Conservation (phyloP, 2,329 filamentous ascomycete genomes). For the Parastagonospora avenae region DNA sequence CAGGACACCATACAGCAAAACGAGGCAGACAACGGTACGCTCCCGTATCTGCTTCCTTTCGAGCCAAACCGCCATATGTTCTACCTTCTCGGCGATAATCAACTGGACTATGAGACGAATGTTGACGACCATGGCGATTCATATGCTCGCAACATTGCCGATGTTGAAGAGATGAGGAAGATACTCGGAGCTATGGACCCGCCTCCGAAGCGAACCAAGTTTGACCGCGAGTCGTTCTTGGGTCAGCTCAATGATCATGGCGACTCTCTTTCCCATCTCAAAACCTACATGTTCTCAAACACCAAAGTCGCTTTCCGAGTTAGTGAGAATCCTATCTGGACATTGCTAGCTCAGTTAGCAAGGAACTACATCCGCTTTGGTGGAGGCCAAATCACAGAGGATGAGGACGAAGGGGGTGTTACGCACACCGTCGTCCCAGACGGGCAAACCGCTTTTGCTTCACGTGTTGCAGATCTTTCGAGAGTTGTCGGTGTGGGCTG, state of each 20-base stretch:
- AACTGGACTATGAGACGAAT: conserved; percentile 62
- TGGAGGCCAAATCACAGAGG: conserved; percentile 63
- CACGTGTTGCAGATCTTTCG: conserved; percentile 58
- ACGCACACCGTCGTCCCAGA: conserved; percentile 73
- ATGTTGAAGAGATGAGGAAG: conserved; percentile 63
- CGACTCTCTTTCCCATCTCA: conserved; percentile 26
- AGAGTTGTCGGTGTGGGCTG: conserved; percentile 72
- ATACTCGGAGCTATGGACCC: conserved; percentile 46
- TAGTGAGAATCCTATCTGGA: conserved; percentile 14
- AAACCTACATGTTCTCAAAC: conserved; percentile 40
- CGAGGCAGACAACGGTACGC: conserved; percentile 58
- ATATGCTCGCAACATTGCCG: conserved; percentile 71
- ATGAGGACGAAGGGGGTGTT: conserved; percentile 58
- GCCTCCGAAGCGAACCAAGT: conserved; percentile 16
- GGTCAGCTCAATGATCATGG: conserved; percentile 36
- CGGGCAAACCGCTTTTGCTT: conserved; percentile 53
- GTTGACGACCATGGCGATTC: conserved; percentile 83
- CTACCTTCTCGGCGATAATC: conserved; percentile 64
- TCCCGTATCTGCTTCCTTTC: conserved; percentile 67
- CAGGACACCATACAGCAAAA: conserved; percentile 75
- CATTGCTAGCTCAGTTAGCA: conserved; percentile 50
- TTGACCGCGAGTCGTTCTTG: conserved; percentile 27
- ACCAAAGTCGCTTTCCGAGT: conserved; percentile 25
- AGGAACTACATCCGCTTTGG: conserved; percentile 70
- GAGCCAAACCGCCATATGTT: conserved; percentile 73